Evolutionary conservation across 352 stramenopile species (phyloP).

Genomic region (Pythium dissotocum): DNA sequence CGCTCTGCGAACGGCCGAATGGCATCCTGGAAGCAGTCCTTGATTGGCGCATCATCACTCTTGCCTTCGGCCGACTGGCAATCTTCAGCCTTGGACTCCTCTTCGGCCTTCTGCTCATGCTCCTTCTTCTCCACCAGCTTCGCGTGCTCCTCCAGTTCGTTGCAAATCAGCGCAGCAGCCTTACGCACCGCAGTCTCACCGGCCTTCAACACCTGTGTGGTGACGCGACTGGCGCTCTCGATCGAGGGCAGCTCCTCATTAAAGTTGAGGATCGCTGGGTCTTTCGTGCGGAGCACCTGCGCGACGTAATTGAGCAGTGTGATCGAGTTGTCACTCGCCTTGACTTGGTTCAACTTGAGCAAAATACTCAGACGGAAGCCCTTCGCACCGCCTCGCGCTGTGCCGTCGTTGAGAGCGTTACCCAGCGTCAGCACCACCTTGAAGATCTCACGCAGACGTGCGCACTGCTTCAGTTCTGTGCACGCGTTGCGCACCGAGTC

Average conservation of each 20-base stretch:
- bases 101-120: not conserved
- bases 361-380: conserved; percentile 89
- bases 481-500: conserved; percentile 89
- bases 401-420: conserved; percentile 91
- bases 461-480: conserved; percentile 84
- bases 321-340: conserved; percentile 80
- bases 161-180: conserved; percentile 63
- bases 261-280: conserved; percentile 71
- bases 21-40: conserved; percentile 75
- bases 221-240: conserved; percentile 76
- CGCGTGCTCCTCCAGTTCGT: conserved; percentile 68
- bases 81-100: conserved; percentile 28
- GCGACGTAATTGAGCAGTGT: conserved; percentile 83
- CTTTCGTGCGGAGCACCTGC: conserved; percentile 65
- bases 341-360: conserved; percentile 88
- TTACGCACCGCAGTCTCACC: conserved; percentile 76
- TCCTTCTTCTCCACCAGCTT: conserved; percentile 42
- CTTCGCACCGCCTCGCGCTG: conserved; percentile 77
- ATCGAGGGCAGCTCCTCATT: conserved; percentile 72
- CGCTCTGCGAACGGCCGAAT: conserved; percentile 74
- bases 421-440: conserved; percentile 82
- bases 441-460: conserved; percentile 88
- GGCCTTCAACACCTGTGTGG: conserved; percentile 73
- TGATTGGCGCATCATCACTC: conserved; percentile 29
- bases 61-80: conserved; percentile 29